Conservation (phyloP, 2,329 filamentous ascomycete genomes). For the Aureobasidium sp. region DNA sequence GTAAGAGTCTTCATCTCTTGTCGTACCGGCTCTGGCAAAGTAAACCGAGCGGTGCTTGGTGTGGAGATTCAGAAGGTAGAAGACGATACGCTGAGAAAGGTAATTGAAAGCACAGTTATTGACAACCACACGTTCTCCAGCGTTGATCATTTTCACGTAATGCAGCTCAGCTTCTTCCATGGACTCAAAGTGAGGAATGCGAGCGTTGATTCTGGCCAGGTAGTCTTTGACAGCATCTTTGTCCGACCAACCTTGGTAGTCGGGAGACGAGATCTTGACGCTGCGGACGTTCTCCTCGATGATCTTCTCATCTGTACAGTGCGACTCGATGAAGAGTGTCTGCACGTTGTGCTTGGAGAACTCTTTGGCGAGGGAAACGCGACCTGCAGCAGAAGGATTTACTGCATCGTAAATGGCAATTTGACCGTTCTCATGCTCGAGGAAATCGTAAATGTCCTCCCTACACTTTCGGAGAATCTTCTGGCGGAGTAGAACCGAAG, state of each 20-base stretch:
- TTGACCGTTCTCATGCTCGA: conserved; percentile 95
- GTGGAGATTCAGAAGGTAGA: conserved; percentile 94
- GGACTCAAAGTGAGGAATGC: conserved; percentile 92
- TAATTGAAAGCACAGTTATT: conserved; percentile 98
- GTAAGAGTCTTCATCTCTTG: conserved; percentile 82
- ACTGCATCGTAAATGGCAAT: conserved; percentile 98
- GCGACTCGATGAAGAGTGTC: conserved; percentile 95
- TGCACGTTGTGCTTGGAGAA: conserved; percentile 95
- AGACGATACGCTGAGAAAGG: conserved; percentile 91
- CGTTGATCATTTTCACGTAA: conserved; percentile 99
- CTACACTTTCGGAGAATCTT: conserved; percentile 97
- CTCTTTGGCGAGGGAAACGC: conserved; percentile 81
- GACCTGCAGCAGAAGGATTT: conserved; percentile 76
- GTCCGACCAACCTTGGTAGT: conserved; percentile 88
- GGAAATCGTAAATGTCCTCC: conserved; percentile 91
- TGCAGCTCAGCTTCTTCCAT: conserved; percentile 93
- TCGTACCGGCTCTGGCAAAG: conserved; percentile 80
- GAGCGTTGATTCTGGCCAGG: conserved; percentile 76
- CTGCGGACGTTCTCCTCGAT: conserved; percentile 94
- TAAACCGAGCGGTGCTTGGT: conserved; percentile 93
- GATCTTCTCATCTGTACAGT: conserved; percentile 85
- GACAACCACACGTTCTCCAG: conserved; percentile 83
- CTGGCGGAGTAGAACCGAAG: conserved; percentile 86
- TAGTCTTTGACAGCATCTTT: conserved; percentile 91
- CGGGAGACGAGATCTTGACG: conserved; percentile 95